These are phyloP conservation scores for Fusarium sp. DNA, from an alignment of 2,329 filamentous ascomycete species.

Conservation along the genomic window DNA sequence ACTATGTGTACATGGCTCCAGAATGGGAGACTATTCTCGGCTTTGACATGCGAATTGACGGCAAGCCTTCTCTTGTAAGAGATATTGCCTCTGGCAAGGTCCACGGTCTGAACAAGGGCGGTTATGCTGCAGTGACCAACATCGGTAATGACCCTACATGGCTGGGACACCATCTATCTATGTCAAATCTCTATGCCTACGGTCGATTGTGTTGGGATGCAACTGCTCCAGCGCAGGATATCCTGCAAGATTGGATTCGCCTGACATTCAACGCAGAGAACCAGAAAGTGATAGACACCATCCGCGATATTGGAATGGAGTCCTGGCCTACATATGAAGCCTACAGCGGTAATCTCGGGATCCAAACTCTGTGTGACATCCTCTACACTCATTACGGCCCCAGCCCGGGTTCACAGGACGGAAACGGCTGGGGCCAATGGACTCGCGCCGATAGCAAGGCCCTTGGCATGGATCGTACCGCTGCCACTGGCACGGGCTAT, in stretches of 20 bases:
- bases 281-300: neutral
- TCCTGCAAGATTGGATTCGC: neutral
- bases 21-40: neutral
- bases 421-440: neutral
- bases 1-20: neutral
- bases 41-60: neutral
- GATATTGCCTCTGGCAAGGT: neutral
- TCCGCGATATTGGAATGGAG: neutral
- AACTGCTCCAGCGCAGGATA: neutral
- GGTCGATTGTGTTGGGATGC: neutral
- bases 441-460: neutral
- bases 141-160: neutral
- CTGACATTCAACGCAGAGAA: neutral
- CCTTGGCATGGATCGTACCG: neutral
- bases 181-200: neutral
- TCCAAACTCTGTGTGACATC: neutral
- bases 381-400: neutral
- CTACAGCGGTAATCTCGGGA: neutral
- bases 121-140: neutral
- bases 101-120: neutral
- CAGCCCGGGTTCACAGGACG: neutral
- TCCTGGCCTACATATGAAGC: neutral
- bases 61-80: neutral
- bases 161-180: neutral
- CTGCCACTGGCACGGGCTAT: neutral